Base-by-base conservation (phyloP, 2,329 filamentous ascomycete genomes). In the Aspergillus tubingensis region DNA sequence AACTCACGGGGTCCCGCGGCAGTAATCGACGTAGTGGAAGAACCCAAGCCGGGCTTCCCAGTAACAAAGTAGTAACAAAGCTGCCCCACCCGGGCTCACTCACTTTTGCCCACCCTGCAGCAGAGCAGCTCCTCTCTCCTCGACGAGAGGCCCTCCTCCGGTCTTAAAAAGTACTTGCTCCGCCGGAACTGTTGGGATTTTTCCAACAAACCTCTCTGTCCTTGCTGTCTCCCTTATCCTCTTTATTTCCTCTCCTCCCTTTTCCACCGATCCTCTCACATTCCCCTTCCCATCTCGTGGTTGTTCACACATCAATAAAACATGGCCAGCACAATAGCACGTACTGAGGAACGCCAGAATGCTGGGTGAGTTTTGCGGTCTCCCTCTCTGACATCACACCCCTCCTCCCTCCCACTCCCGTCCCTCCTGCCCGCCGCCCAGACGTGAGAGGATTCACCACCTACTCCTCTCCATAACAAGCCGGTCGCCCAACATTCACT, bases 271-370 rank as follows among this genome's bases (percentile, higher is more conserved):
- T 10, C 54, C 54, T 51, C 54, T 61, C n/a, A 52, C 50, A 59
- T 39, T 61, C 62, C 62, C 56, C 56, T 57, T 55, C 61, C 53
- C 61, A 57, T 51, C 51, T 36, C 53, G 59, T 54, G 51, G 53
- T 60, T 56, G 54, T 59, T 58, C 59, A 58, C 54, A 59, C 54
- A 59, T 63, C 57, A 52, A 50, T 55, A 38, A 55, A 73, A 66
- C 23, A 85, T 85, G 83, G 72, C 82, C 58, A 80, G 80, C 74
- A 82, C 81, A 47, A 74, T 84, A 69, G 77, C 82, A 66, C 79
- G 80, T 64, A 71, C 76, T 61, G 81, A 83, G 62, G 81, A 83
- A 65, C 73, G 76, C 64, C 76, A 79, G 58, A 79, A 78, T 74
- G 80, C 80, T 76, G 81, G 81, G 83, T 85, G 72, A 79, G 83